Conservation (phyloP, 805 yeast genomes). For the Dipodascus geniculatus region DNA sequence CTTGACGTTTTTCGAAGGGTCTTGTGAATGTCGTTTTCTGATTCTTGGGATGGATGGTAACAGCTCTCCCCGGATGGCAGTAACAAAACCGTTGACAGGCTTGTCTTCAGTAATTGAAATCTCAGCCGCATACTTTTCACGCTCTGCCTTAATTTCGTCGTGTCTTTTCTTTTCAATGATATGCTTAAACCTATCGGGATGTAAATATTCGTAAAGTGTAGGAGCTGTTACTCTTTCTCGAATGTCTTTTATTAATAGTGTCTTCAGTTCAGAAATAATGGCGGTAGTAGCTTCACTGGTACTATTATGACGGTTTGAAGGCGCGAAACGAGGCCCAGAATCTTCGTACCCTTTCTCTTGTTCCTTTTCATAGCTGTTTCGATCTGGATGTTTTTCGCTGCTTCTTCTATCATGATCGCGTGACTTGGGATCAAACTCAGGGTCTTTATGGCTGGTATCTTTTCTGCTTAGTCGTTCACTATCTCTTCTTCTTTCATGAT, state of each 20-base stretch:
- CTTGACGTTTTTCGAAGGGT: constrained; percentile 4
- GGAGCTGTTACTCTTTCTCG: constrained; percentile 66
- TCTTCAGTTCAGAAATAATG: constrained; percentile 52
- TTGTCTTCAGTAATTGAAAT: constrained; percentile 1
- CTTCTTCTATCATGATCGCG: neutral
- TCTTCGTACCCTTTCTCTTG: neutral
- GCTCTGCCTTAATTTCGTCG: neutral
- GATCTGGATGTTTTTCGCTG: neutral
- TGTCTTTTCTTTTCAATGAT: constrained; percentile 1
- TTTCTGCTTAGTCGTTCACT: neutral
- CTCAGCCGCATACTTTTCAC: constrained; percentile 3
- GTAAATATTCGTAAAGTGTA: constrained; percentile 45
- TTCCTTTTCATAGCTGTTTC: neutral
- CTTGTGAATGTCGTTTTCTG: constrained; percentile 13
- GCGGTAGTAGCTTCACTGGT: constrained; percentile 43
- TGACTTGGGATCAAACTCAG: neutral
- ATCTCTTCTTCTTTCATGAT: neutral
- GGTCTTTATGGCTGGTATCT: neutral
- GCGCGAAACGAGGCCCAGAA: neutral
- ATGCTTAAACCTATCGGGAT: constrained; percentile 28
- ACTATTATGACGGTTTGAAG: constrained; percentile 14
- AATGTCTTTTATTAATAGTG: constrained; percentile 56
- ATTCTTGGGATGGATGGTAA: constrained; percentile 20
- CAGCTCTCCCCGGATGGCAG: constrained; percentile 3
- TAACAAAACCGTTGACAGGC: constrained; percentile 2